phyloP scores from a whole-genome alignment of 1,284 basidiomycete species.

The Rugosomyces carneus region DNA sequence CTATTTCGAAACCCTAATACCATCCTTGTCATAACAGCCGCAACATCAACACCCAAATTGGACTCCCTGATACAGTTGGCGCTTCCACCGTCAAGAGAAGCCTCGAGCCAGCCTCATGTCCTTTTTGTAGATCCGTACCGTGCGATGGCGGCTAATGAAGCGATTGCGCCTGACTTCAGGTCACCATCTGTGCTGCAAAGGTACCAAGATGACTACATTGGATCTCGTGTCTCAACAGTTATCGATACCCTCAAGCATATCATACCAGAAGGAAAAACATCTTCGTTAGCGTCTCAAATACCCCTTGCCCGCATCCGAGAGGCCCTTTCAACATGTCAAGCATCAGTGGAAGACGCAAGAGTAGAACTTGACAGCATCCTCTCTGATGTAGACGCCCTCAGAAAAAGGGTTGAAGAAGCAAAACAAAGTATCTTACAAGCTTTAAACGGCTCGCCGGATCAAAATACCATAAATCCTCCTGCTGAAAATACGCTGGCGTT shows the following conservation, averaged over 20 bases:
- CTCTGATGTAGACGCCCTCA: slow-evolving; percentile 23
- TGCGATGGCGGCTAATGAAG: slow-evolving; percentile 45
- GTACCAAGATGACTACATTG: slow-evolving; percentile 58
- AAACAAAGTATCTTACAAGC: slow-evolving; percentile 21
- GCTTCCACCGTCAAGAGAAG: slow-evolving; percentile 3
- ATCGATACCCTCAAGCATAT: slow-evolving; percentile 31
- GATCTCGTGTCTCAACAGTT: slow-evolving; percentile 49
- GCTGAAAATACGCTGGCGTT: slow-evolving; percentile 38
- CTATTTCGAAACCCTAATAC: slow-evolving; percentile 44
- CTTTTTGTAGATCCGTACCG: slow-evolving; percentile 51
- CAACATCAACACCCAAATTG: slow-evolving; percentile 24
- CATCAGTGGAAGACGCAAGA: slow-evolving; percentile 18
- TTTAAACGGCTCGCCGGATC: slow-evolving; percentile 13
- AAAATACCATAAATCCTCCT: slow-evolving; percentile 1
- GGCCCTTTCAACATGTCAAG: slow-evolving; percentile 22
- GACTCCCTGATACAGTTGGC: slow-evolving; percentile 12
- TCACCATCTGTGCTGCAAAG: slow-evolving; percentile 47
- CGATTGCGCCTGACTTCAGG: slow-evolving; percentile 38
- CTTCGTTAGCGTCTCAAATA: slow-evolving; percentile 16
- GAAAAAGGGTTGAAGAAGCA: slow-evolving; percentile 24
- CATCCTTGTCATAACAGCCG: slow-evolving; percentile 39
- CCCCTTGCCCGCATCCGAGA: slow-evolving; percentile 30
- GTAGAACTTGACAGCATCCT: slow-evolving; percentile 22
- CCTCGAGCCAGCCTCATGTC: slow-evolving; percentile 22
- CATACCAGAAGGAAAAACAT: slow-evolving; percentile 22